Conservation (phyloP, 768 basidiomycete genomes). For the Steccherinum ochraceum region DNA sequence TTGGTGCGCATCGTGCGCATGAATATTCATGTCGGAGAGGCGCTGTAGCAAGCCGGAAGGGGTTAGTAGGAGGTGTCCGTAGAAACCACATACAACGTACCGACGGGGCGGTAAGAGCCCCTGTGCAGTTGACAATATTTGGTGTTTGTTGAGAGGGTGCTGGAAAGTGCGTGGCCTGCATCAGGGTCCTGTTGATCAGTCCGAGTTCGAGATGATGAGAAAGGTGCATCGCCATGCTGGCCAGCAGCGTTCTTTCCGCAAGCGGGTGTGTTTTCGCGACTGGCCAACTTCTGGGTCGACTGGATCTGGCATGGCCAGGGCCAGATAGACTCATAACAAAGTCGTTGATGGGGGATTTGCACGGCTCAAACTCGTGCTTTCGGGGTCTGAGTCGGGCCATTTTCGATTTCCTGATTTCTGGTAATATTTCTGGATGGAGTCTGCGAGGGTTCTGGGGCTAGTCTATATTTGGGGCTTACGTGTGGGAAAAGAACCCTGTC, state of each 20-base stretch:
- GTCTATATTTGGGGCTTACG: too few species aligned
- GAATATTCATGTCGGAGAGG: too few species aligned
- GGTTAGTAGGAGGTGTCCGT: neutral
- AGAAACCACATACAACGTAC: neutral
- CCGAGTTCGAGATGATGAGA: neutral
- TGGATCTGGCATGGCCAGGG: neutral
- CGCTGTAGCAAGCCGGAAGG: neutral
- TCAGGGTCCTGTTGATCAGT: neutral
- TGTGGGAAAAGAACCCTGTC: neutral
- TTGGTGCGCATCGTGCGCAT: neutral
- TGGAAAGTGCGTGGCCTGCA: neutral
- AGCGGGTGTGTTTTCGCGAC: too few species aligned
- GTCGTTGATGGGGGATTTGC: neutral
- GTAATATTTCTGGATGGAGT: neutral
- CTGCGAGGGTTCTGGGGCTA: too few species aligned
- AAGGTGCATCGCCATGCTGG: too few species aligned
- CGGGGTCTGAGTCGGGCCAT: neutral
- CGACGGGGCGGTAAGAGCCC: neutral
- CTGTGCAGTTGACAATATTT: neutral
- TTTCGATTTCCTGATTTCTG: neutral
- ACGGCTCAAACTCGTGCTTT: neutral
- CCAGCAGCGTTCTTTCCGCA: too few species aligned
- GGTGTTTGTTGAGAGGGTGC: neutral
- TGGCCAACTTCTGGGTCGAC: neutral
- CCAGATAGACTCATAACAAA: neutral